These are phyloP conservation scores for Amphibolis antarctica DNA, from an alignment of 106 monocot species.

Conservation along the genomic window DNA sequence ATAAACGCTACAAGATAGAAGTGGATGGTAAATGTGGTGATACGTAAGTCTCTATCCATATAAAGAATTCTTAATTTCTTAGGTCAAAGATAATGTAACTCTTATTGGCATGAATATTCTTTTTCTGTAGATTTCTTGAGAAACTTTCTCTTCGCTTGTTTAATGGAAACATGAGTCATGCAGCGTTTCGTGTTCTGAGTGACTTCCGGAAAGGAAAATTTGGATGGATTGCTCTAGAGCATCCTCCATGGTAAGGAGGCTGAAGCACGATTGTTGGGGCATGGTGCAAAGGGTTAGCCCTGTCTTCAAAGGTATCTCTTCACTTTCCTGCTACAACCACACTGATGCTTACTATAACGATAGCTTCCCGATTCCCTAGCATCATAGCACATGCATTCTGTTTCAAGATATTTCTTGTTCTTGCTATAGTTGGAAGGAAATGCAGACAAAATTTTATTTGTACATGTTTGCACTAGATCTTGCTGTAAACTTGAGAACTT, in stretches of 20 bases:
- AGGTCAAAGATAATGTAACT: not conserved
- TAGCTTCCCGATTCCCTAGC: too few relatives aligned
- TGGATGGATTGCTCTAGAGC: constrained; percentile 86
- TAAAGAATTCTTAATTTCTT: not conserved
- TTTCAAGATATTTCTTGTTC: too few relatives aligned
- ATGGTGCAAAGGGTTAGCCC: not conserved
- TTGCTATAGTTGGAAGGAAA: too few relatives aligned
- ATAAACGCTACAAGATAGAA: constrained; percentile 69
- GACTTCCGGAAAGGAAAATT: constrained; percentile 96
- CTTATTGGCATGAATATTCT: not conserved
- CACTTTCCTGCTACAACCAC: not conserved
- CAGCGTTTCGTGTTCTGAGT: constrained; percentile 60
- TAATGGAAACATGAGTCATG: constrained; percentile 75
- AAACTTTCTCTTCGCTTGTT: constrained; percentile 78
- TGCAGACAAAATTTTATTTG: too few relatives aligned
- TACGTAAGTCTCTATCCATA: constrained; percentile 34
- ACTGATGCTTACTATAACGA: too few relatives aligned
- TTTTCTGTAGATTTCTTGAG: constrained; percentile 55
- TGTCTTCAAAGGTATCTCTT: not conserved
- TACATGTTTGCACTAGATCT: too few relatives aligned
- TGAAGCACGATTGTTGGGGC: not conserved
- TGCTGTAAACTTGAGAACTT: too few relatives aligned
- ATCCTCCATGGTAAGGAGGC: constrained; percentile 40
- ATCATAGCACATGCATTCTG: too few relatives aligned
- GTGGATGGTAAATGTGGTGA: constrained; percentile 48